Base-by-base conservation (phyloP, 163 green algal genomes). In the Scenedesmus sp. region DNA sequence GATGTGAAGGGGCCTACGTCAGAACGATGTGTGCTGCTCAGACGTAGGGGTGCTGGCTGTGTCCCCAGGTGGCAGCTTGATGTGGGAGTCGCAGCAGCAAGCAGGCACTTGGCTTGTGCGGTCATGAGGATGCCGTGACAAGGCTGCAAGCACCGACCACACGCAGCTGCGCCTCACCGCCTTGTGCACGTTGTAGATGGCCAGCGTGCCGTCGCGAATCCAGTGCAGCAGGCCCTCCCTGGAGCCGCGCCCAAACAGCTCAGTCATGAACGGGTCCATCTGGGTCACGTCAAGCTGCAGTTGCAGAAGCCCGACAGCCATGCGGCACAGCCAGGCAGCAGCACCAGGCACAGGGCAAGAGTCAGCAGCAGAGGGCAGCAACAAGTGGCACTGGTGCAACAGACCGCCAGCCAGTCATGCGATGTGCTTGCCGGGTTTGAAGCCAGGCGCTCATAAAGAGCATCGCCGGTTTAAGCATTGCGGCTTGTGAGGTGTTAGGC, bases 101-200 rank as follows among this genome's bases (percentile, higher is more conserved):
- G 34, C 34, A 46, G 34, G 34, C 34, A 46, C 34, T 46, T 46
- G 34, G 34, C 34, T 46, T 46, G 34, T 46, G 34, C 34, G 34
- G 34, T 46, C 34, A 46, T 7, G n/a, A 34, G 7, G 4, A 57
- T 57, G n/a, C 7, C 9, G 9, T 15, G 59, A 64, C 59, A 64
- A 64, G 9, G 9, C 59, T 15, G 9, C 59, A 73, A 20, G 62
- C 62, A 73, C 66, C 66, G 15, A 34, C 66, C 66, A 76, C 9
- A 16, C 13, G 66, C 66, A 10, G 59, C 4, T 15, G 23, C n/a
- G 4, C 8, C 88, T 77, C 62, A 79, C 15, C 85, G 93, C 94
- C 94, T 94, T 93, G 87, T 98, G 95, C 52, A 96, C 93, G 84
- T 97, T 97, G 87, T 97, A 96, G 16, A 97, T 90, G 59, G 97